A percentile compares a stretch with the other conserved stretches of the same genome.
These are phyloP conservation scores for Xylariaceae sp. DNA, from an alignment of 2,329 filamentous ascomycete species.

Conservation along the genomic window DNA sequence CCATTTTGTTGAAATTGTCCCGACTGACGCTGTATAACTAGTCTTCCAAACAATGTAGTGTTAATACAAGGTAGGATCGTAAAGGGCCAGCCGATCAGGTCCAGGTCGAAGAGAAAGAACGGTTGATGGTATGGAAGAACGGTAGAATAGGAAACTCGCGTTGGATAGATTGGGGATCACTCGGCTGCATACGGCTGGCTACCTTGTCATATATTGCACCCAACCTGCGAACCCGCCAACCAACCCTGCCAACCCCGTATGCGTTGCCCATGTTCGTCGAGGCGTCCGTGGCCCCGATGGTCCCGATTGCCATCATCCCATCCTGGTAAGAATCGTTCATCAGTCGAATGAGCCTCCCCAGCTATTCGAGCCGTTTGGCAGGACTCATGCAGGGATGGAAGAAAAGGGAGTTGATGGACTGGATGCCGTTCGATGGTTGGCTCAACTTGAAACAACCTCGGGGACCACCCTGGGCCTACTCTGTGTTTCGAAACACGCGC, in stretches of 20 bases:
- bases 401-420: conserved; percentile 10
- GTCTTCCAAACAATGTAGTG: not conserved
- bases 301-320: conserved; percentile 12
- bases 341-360: conserved; percentile 22
- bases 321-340: conserved; percentile 15
- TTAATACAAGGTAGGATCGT: conserved; percentile 13
- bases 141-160: conserved; percentile 18
- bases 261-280: conserved; percentile 15
- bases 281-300: conserved; percentile 10
- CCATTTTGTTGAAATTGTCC: conserved; percentile 27
- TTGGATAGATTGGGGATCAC: conserved; percentile 25
- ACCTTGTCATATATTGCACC: conserved; percentile 32
- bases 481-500: conserved; percentile 38
- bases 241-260: conserved; percentile 15
- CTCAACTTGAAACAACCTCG: conserved; percentile 37
- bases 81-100: conserved; percentile 14
- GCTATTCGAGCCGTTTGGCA: conserved; percentile 13
- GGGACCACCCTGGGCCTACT: conserved; percentile 31
- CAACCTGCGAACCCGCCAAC: too few relatives aligned
- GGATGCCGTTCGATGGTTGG: conserved; percentile 27
- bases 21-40: conserved; percentile 8
- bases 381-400: conserved; percentile 14
- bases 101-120: conserved; percentile 10
- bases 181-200: conserved; percentile 30
- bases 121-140: conserved; percentile 3